Base-by-base conservation (phyloP, 371 early-diverging fungal genomes). In the Phascolomyces articulosus region DNA sequence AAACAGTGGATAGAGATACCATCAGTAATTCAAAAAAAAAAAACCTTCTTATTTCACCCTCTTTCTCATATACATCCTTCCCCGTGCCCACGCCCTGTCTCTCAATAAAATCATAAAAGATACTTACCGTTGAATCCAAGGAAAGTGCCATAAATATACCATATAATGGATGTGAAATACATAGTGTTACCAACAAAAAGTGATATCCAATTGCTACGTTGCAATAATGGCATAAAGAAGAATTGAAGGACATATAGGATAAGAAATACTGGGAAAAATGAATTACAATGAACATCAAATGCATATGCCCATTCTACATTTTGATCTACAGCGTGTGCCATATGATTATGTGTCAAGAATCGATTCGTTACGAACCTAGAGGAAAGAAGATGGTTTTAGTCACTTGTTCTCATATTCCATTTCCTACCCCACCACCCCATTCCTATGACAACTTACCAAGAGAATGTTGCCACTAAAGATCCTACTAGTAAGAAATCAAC, bases 241-340 rank as follows among this genome's bases (percentile, higher is more conserved):
- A 96, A 88, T 75, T 95, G 96, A 64, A 94, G 72, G n/a, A 95
- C 88, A 59, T 96, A 95, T 7, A 94, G 77, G 15, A 94, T 73
- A 40, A 92, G 83, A 57, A 91, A 95, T 54, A 92, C 80, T 2
- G 94, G 93, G 67, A 95, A 90, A 73, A 94, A 96, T 18, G 95
- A 79, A 71, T 96, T 96, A 81, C 95, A 95, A 70, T 96, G 97
- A 11, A 96, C 94, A 70, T 96, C 96, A 68, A 95, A 93, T 23
- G 92, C 91, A 76, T 95, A 96, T 34, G 90, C 90, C 95, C 95
- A 96, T 77, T 96, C 97, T 10, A 96, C 95, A 38, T 86, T 85
- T 72, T 95, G 96, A 55, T 93, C 91, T 3, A 88, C 86, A 2
- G 93, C 85, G 64, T 96, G 94, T 4, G 89, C 74, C 67, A 79